Conservation (phyloP, 1,284 basidiomycete species). For the Spongiforma sp. region DNA sequence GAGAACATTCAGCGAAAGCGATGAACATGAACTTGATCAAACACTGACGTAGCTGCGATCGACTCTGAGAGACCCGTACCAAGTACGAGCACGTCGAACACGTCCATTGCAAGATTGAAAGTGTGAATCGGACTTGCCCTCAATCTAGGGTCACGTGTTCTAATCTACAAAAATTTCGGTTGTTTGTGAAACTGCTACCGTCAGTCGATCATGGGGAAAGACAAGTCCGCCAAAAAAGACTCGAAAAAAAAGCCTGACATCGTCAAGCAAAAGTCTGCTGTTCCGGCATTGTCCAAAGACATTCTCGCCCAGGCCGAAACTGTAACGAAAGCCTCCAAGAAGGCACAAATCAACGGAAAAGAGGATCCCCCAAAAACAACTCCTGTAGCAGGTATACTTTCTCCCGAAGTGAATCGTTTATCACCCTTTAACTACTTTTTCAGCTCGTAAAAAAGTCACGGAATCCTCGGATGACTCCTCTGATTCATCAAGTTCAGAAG, state of each 20-base stretch:
- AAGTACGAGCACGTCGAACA: conserved; percentile 84
- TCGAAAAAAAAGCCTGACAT: conserved; percentile 14
- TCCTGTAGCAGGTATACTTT: too few species aligned
- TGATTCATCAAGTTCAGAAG: too few species aligned
- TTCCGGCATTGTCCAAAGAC: conserved; percentile 24
- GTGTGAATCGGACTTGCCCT: conserved; percentile 32
- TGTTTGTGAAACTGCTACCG: not conserved
- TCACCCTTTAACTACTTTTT: too few species aligned
- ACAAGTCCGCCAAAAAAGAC: conserved; percentile 37
- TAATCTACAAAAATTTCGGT: conserved; percentile 29
- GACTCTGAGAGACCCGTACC: conserved; percentile 90
- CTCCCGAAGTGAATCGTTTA: too few species aligned
- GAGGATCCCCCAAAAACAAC: too few species aligned
- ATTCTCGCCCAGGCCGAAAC: conserved; percentile 20
- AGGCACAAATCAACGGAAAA: not conserved
- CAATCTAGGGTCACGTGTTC: conserved; percentile 33
- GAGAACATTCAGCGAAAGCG: conserved; percentile 17
- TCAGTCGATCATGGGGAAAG: conserved; percentile 48
- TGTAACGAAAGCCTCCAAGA: not conserved
- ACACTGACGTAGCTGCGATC: conserved; percentile 86
- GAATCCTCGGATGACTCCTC: too few species aligned
- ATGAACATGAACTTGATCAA: not conserved
- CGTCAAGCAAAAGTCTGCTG: conserved; percentile 17
- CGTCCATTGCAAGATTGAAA: conserved; percentile 31
- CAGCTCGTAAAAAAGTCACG: too few species aligned